These are phyloP conservation scores for Tubosaeta sp. DNA, from an alignment of 768 basidiomycete species.

Conservation along the genomic window DNA sequence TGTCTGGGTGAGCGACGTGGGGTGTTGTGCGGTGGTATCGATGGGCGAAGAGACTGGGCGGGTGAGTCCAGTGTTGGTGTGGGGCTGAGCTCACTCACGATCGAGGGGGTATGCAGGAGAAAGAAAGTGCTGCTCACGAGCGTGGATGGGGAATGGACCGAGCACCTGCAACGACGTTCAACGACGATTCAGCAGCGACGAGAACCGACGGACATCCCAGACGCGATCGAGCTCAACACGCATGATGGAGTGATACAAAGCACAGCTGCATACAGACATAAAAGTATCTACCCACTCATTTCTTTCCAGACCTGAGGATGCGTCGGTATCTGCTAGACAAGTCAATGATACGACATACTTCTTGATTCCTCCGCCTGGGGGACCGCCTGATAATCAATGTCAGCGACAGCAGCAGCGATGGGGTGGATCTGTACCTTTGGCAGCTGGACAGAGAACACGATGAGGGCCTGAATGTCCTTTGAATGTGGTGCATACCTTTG, in stretches of 20 bases:
- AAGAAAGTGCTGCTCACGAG: conserved; percentile 79
- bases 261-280: background rate
- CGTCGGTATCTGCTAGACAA: conserved; percentile 5
- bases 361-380: conserved; percentile 76
- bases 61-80: background rate
- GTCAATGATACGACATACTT: conserved; percentile 51
- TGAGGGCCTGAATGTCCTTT: background rate
- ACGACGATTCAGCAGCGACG: background rate
- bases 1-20: conserved; percentile 45
- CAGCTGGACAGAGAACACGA: conserved; percentile 13
- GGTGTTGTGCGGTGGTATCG: conserved; percentile 36
- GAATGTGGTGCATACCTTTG: conserved; percentile 47
- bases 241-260: background rate
- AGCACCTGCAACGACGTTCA: conserved; percentile 48
- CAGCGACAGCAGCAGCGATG: conserved; percentile 1
- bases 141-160: conserved; percentile 81
- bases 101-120: conserved; percentile 72
- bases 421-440: conserved; percentile 24
- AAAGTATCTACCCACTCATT: conserved; percentile 35
- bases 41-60: conserved; percentile 12
- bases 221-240: conserved; percentile 21
- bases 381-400: conserved; percentile 46
- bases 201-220: conserved; percentile 25
- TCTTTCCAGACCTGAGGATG: conserved; percentile 61
- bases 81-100: conserved; percentile 37